Conservation (phyloP, 768 basidiomycete genomes). For the Leccinellum albellum region DNA sequence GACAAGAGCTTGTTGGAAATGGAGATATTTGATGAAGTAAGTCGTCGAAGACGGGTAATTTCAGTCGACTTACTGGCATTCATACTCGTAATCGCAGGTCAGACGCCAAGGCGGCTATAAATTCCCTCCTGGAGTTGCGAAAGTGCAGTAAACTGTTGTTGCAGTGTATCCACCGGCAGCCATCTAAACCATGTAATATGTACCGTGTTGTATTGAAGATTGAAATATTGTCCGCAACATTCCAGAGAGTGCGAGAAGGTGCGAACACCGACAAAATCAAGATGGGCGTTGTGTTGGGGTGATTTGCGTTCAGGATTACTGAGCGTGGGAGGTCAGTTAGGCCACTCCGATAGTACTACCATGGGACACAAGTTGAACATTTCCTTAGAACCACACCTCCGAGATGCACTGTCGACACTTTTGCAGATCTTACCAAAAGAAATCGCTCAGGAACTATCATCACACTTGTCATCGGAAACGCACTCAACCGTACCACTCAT, state of each 20-base stretch:
- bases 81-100: conserved; percentile 39
- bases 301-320: no score
- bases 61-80: conserved; percentile 12
- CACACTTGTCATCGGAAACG: conserved; percentile 31
- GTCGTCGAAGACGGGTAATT: conserved; percentile 4
- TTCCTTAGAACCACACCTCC: conserved; percentile 66
- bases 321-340: not conserved
- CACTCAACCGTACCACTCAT: conserved; percentile 38
- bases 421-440: conserved; percentile 42
- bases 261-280: no score
- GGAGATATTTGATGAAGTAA: conserved; percentile 82
- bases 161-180: not conserved
- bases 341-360: no score
- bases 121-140: conserved; percentile 63
- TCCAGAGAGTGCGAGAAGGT: no score
- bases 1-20: conserved; percentile 79
- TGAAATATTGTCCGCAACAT: not conserved
- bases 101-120: conserved; percentile 64
- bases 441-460: conserved; percentile 39
- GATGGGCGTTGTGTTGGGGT: no score
- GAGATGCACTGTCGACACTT: conserved; percentile 46
- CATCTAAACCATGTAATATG: not conserved
- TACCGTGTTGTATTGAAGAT: not conserved
- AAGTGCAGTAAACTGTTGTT: conserved; percentile 19
- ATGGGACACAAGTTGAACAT: conserved; percentile 42